Conservation (phyloP, 148 eudicot species). For the Rhododendron mucronatum region DNA sequence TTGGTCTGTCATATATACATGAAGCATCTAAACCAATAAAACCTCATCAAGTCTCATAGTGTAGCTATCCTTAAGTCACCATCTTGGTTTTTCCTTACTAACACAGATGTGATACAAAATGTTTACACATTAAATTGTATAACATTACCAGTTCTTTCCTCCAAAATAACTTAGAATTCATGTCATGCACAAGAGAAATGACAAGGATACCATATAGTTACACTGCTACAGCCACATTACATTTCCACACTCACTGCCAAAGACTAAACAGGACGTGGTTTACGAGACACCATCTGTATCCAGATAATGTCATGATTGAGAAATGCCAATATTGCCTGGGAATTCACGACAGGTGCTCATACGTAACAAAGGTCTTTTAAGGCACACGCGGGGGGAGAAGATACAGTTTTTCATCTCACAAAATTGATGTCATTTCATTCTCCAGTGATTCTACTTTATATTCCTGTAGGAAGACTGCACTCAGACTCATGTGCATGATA, state of each 20-base stretch:
- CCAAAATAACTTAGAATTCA: neutral
- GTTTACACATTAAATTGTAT: neutral
- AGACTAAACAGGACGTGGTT: neutral
- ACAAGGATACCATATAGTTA: neutral
- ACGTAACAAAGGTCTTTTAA: neutral
- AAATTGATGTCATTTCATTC: neutral
- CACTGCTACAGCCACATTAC: neutral
- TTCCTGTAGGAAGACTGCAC: neutral
- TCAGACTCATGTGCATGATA: neutral
- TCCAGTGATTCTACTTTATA: neutral
- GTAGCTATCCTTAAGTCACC: neutral
- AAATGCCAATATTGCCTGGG: neutral
- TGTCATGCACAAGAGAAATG: neutral
- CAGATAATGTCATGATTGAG: neutral
- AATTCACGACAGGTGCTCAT: neutral
- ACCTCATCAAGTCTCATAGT: neutral
- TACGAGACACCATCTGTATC: neutral
- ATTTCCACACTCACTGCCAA: neutral
- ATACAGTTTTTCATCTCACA: neutral
- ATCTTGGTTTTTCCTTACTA: neutral
- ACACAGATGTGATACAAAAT: neutral
- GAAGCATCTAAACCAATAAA: neutral
- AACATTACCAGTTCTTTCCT: neutral
- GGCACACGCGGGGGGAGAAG: neutral
- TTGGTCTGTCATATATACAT: neutral